A percentile compares a stretch with the other conserved stretches of the same genome.
phyloP scores from a whole-genome alignment of 768 basidiomycete genomes.

The Boletus pseudopeckii region DNA sequence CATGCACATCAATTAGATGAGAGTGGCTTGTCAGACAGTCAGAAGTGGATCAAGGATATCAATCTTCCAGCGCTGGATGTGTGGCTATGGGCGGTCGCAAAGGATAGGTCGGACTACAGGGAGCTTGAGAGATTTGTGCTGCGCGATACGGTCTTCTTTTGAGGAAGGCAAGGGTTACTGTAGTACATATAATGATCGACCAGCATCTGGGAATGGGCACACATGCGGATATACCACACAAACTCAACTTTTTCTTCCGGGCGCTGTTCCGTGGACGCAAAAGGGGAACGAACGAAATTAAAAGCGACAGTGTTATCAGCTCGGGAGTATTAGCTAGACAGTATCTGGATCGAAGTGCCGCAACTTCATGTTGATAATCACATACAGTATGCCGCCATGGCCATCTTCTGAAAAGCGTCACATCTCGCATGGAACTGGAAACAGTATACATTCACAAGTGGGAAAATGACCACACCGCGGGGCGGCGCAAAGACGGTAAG shows the following conservation, averaged over 20 bases:
- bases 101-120: constrained; percentile 72
- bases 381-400: background rate
- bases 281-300: constrained; percentile 4
- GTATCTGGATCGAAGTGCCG: constrained; percentile 8
- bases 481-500: constrained; percentile 4
- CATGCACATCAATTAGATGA: constrained; percentile 39
- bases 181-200: background rate
- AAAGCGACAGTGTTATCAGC: constrained; percentile 1
- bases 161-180: constrained; percentile 1
- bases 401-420: background rate
- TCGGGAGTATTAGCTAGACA: background rate
- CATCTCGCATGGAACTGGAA: constrained; percentile 9
- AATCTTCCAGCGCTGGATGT: constrained; percentile 61
- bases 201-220: background rate
- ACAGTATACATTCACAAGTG: constrained; percentile 1
- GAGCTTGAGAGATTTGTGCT: constrained; percentile 63
- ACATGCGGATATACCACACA: background rate
- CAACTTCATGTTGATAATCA: constrained; percentile 12
- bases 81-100: constrained; percentile 83
- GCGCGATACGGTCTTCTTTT: constrained; percentile 69
- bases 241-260: background rate
- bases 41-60: constrained; percentile 53
- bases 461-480: constrained; percentile 9
- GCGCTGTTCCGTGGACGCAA: background rate
- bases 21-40: constrained; percentile 21